Base-by-base conservation (phyloP, 129 eudicot species). In the Saussurea involucrata region DNA sequence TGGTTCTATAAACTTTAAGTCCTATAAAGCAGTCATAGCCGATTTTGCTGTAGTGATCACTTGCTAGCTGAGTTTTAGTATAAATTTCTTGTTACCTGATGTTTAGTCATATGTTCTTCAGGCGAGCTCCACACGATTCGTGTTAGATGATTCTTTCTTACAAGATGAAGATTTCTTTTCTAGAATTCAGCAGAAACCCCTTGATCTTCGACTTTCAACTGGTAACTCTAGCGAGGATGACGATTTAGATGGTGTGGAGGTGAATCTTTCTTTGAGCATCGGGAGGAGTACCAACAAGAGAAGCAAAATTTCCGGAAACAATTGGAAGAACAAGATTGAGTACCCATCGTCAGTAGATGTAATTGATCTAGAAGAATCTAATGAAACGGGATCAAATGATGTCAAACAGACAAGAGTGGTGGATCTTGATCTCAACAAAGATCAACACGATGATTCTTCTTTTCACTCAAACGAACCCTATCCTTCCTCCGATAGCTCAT, bases 341-440 rank as follows among this genome's bases (percentile, higher is more conserved):
- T 74, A 21, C 74, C 34, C 77, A 1, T 61, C 80, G 49, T 74
- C 78, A 18, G 78, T 2, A 24, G 64, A 69, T 24, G 55, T 81
- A 68, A 84, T 87, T 70, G 88, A 87, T 68, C 80, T 85, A 29
- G 91, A 87, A 53, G 84, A 86, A 55, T 83, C 88, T 63, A 49
- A 66, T 18, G 84, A 55, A 28, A 63, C 72, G 1, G 69, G 37
- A 65, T 82, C 78, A 11, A 73, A 68, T 63, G 82, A 61, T 64
- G 73, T 37, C 55, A 88, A 85, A 68, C 33, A 24, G 20, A 44
- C 66, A 6, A 18, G 46, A 58, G 68, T 40, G 29, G 8, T 34
- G 49, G 71, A 49, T 58, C 63, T 92, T 53, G 97, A 90, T 86
- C 97, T 92, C 74, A 92, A 92, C 81, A 70, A 73, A 75, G 24